Conservation (phyloP, 179 eudicot genomes). For the Camellia oleifera region DNA sequence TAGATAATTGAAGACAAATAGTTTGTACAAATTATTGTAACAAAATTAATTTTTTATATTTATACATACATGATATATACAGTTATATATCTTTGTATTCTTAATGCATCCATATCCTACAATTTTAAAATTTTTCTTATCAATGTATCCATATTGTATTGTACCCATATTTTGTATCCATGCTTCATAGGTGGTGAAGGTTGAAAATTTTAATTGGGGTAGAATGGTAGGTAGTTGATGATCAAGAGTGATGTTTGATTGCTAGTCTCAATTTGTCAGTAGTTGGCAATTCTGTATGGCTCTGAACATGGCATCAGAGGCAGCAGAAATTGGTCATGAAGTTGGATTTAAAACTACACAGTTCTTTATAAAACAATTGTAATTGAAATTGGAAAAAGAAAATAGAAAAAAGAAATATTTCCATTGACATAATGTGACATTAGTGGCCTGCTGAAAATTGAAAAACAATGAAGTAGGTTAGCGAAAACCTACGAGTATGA, state of each 20-base stretch:
- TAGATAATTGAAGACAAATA: no score
- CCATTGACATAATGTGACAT: not conserved
- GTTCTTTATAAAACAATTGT: not conserved
- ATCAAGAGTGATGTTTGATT: not conserved
- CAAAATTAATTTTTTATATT: no score
- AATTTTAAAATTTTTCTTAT: no score
- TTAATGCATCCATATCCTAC: no score
- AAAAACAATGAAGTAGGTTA: not conserved
- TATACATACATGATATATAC: no score
- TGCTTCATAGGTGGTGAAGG: not conserved
- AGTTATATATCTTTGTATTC: no score
- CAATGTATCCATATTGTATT: no score
- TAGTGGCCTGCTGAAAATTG: not conserved
- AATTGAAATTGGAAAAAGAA: not conserved
- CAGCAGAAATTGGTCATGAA: not conserved
- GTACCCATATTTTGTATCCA: no score
- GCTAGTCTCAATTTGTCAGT: not conserved
- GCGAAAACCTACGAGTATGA: not conserved
- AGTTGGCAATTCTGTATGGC: not conserved
- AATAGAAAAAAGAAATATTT: not conserved
- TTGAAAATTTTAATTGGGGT: not conserved
- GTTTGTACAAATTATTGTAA: no score
- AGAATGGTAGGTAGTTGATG: not conserved
- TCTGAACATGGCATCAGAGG: not conserved
- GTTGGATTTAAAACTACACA: not conserved